phyloP scores from a whole-genome alignment of 176 grass and related monocot species.

The Oryza officinalis region DNA sequence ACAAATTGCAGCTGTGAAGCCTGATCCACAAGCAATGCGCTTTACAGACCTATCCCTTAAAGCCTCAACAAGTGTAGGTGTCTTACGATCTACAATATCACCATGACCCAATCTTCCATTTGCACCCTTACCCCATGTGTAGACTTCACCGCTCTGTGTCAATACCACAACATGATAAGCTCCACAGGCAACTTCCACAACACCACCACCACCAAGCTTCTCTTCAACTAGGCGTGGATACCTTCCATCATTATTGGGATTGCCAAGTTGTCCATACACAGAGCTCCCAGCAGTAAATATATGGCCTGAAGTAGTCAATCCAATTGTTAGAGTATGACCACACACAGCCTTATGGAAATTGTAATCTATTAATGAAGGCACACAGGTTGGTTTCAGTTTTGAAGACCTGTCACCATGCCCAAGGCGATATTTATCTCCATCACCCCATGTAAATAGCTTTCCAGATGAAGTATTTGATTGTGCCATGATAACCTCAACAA shows the following conservation, averaged over 20 bases:
- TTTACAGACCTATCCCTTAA: constrained; percentile 85
- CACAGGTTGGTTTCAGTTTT: constrained; percentile 86
- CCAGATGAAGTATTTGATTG: constrained; percentile 89
- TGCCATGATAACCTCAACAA: constrained; percentile 83
- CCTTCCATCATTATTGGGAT: constrained; percentile 84
- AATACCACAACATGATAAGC: constrained; percentile 85
- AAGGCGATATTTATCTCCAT: constrained; percentile 94
- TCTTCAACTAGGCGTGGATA: constrained; percentile 78
- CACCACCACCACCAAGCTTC: constrained; percentile 68
- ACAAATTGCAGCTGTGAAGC: constrained; percentile 87
- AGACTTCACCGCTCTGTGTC: constrained; percentile 87
- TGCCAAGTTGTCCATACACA: constrained; percentile 94
- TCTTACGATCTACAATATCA: constrained; percentile 80
- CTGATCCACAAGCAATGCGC: constrained; percentile 81
- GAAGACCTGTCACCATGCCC: constrained; percentile 82
- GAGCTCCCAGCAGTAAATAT: constrained; percentile 88
- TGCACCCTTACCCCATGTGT: constrained; percentile 94
- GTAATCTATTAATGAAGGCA: constrained; percentile 89
- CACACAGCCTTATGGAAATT: constrained; percentile 91
- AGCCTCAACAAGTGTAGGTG: constrained; percentile 79
- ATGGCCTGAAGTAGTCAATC: constrained; percentile 88
- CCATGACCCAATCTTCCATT: constrained; percentile 94
- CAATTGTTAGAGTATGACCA: constrained; percentile 94
- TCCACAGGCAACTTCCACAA: constrained; percentile 81
- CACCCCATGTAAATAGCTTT: constrained; percentile 98